A percentile compares a stretch with the other conserved stretches of the same genome.
These are phyloP conservation scores for Nemania sp. DNA, from an alignment of 2,329 filamentous ascomycete species.

Conservation along the genomic window DNA sequence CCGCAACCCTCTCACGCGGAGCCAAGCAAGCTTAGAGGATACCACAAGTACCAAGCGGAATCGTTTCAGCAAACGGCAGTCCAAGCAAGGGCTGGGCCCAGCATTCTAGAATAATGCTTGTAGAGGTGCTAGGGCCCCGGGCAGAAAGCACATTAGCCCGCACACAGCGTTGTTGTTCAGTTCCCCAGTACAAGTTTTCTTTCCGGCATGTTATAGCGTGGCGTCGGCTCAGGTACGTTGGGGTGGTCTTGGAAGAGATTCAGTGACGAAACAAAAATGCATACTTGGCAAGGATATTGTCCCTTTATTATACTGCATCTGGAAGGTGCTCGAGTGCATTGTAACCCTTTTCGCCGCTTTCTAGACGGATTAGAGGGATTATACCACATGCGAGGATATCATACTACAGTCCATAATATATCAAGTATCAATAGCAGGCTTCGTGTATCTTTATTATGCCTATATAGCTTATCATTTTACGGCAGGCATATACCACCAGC, in stretches of 20 bases:
- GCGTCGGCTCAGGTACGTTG: constrained; percentile 51
- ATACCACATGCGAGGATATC: constrained; percentile 38
- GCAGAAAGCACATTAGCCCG: constrained; percentile 31
- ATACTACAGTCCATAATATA: constrained; percentile 32
- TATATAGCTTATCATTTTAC: constrained; percentile 14
- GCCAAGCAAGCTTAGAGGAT: constrained; percentile 67
- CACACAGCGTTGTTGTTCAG: constrained; percentile 39
- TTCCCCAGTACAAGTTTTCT: constrained; percentile 40
- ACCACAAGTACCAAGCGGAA: constrained; percentile 64
- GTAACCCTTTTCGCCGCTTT: constrained; percentile 40
- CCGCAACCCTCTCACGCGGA: constrained; percentile 70
- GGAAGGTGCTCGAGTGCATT: constrained; percentile 37
- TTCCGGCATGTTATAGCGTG: constrained; percentile 52
- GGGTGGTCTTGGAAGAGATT: constrained; percentile 46
- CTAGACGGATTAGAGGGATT: constrained; percentile 47
- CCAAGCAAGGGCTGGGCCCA: constrained; percentile 91
- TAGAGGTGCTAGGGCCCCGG: constrained; percentile 32
- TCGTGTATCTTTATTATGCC: constrained; percentile 15
- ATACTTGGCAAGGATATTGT: constrained; percentile 44
- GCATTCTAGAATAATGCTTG: constrained; percentile 71
- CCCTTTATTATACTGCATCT: constrained; percentile 35
- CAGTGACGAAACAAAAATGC: constrained; percentile 47
- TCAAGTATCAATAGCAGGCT: constrained; percentile 10
- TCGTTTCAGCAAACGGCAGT: constrained; percentile 91
- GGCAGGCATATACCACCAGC: constrained; percentile 1